Percentiles rank a stretch among this genome's conserved stretches.
Conservation (phyloP, 2,329 filamentous ascomycete genomes). For the Colletotrichum noveboracense region DNA sequence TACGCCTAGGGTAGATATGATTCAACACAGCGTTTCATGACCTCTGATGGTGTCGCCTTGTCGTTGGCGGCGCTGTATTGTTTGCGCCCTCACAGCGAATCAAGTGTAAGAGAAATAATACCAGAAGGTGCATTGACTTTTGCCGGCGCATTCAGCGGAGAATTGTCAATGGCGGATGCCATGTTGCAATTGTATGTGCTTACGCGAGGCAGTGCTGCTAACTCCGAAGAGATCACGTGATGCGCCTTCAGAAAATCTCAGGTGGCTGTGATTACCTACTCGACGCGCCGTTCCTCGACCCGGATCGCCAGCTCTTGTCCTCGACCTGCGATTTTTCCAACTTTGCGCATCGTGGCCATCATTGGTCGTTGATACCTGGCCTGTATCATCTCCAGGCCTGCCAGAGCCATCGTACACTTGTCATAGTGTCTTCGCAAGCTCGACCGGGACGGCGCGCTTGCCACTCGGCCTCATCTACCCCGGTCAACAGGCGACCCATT, state of each 20-base stretch:
- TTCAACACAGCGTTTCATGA: not conserved
- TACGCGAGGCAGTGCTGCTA: not conserved
- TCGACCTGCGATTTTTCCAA: slow-evolving; percentile 13
- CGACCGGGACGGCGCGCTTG: slow-evolving; percentile 7
- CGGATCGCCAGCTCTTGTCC: not conserved
- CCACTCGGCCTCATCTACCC: slow-evolving; percentile 8
- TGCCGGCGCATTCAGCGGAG: not conserved
- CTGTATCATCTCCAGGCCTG: slow-evolving; percentile 5
- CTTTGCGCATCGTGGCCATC: slow-evolving; percentile 22
- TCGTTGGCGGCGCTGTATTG: not conserved
- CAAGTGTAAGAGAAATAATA: not conserved
- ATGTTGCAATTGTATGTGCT: not conserved
- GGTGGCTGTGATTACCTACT: not conserved
- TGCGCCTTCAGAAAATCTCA: not conserved
- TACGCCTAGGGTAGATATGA: not conserved
- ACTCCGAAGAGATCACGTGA: not conserved
- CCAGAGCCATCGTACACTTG: not conserved
- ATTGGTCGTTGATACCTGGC: slow-evolving; percentile 18
- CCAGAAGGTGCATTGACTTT: not conserved
- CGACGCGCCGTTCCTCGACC: slow-evolving; percentile 14
- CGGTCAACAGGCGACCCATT: slow-evolving; percentile 1
- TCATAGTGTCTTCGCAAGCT: not conserved
- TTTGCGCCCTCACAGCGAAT: not conserved
- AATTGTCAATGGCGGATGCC: not conserved
- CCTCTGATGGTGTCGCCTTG: not conserved